Evolutionary conservation across 495 filamentous ascomycete genomes (phyloP).

Genomic region (Trichoderma erinaceum): DNA sequence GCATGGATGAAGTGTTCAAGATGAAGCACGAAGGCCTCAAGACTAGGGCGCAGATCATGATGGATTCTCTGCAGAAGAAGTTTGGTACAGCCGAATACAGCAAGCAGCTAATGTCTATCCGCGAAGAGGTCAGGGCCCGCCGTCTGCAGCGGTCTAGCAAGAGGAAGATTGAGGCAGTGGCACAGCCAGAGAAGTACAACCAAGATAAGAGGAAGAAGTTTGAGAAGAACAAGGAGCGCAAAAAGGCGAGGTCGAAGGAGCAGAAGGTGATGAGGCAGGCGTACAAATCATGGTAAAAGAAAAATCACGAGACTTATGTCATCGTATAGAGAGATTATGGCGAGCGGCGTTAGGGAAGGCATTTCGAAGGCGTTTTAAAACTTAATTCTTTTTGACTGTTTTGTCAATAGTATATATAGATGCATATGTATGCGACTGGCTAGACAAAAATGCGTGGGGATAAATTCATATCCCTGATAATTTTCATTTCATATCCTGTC

Average conservation of each 20-base stretch:
- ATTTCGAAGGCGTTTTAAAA: slow-evolving; percentile 16
- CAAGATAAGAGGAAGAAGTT: slow-evolving; percentile 77
- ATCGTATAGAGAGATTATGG: neutral
- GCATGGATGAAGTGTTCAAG: slow-evolving; percentile 59
- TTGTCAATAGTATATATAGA: slow-evolving; percentile 5
- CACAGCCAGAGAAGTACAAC: slow-evolving; percentile 69
- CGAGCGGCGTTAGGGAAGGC: neutral
- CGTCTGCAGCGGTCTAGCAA: slow-evolving; percentile 70
- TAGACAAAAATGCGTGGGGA: neutral
- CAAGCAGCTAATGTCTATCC: slow-evolving; percentile 57
- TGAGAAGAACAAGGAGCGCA: slow-evolving; percentile 75
- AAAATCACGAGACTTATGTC: neutral
- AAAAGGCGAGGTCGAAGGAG: slow-evolving; percentile 67
- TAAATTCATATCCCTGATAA: neutral
- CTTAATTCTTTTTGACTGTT: neutral
- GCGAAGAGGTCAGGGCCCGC: slow-evolving; percentile 59
- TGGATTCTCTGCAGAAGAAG: slow-evolving; percentile 72
- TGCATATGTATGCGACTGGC: slow-evolving; percentile 11
- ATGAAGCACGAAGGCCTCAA: slow-evolving; percentile 60
- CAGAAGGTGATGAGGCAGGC: slow-evolving; percentile 66
- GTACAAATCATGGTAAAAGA: slow-evolving; percentile 19
- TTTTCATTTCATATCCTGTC: neutral
- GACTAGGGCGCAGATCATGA: slow-evolving; percentile 60
- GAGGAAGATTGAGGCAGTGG: slow-evolving; percentile 77
- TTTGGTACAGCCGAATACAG: slow-evolving; percentile 77